Conservation (phyloP, 208 protist genomes). For the Leishmania amazonensis region DNA sequence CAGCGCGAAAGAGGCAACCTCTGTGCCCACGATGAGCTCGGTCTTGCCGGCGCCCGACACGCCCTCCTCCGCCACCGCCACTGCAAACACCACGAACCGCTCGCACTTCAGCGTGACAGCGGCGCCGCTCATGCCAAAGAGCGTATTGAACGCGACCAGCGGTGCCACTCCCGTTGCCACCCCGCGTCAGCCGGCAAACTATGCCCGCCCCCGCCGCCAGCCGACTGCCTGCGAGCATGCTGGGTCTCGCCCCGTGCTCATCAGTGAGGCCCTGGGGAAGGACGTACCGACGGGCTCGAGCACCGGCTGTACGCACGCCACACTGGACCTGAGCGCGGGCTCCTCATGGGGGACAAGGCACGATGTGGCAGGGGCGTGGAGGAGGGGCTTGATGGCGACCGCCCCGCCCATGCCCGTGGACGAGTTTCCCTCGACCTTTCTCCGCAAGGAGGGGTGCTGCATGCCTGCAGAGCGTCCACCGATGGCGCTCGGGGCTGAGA, state of each 20-base stretch:
- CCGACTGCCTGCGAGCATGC: conserved; percentile 3
- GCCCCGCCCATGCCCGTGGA: not conserved
- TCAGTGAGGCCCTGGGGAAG: conserved; percentile 15
- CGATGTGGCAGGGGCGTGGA: conserved; percentile 1
- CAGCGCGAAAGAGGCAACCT: not conserved
- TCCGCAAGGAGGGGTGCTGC: not conserved
- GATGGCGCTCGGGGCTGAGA: conserved; percentile 5
- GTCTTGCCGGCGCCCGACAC: not conserved
- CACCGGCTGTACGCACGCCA: conserved; percentile 14
- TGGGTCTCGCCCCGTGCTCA: not conserved
- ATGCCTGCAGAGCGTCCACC: conserved; percentile 1
- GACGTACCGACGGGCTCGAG: conserved; percentile 24
- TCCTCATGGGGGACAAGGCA: conserved; percentile 10
- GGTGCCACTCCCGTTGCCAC: not conserved
- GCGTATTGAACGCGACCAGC: conserved; percentile 7
- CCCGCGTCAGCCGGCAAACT: not conserved
- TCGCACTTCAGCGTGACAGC: conserved; percentile 27
- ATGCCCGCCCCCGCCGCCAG: not conserved
- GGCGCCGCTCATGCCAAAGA: conserved; percentile 14
- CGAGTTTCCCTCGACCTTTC: not conserved
- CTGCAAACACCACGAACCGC: conserved; percentile 13
- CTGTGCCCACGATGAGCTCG: conserved; percentile 6
- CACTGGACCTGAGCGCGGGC: conserved; percentile 4
- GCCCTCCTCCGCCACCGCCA: not conserved
- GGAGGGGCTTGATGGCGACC: not conserved